These are phyloP conservation scores for Cajanus cajan DNA, from an alignment of 306 rosid genomes.

Conservation along the genomic window DNA sequence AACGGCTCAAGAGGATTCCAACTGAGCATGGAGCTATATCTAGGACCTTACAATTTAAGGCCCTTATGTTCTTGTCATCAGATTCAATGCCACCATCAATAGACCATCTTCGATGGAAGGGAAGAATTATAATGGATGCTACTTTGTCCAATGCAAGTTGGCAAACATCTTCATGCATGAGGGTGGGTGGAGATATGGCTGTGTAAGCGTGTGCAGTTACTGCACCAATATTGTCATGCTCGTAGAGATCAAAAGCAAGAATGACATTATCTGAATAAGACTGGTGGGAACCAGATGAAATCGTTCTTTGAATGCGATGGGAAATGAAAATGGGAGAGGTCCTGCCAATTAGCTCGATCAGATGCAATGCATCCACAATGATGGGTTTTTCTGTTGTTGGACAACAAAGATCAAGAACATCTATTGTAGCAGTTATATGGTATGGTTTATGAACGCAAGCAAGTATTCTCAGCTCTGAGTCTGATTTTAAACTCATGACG, in stretches of 20 bases:
- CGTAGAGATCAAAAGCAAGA: slow-evolving; percentile 37
- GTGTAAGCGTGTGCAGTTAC: slow-evolving; percentile 38
- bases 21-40: slow-evolving; percentile 56
- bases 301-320: slow-evolving; percentile 37
- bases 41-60: slow-evolving; percentile 38
- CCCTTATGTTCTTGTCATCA: slow-evolving; percentile 44
- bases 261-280: slow-evolving; percentile 47
- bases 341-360: slow-evolving; percentile 48
- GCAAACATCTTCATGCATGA: slow-evolving; percentile 62
- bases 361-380: slow-evolving; percentile 42
- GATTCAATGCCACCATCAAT: slow-evolving; percentile 41
- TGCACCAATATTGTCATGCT: slow-evolving; percentile 29
- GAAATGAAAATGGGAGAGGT: slow-evolving; percentile 42
- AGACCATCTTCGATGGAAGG: slow-evolving; percentile 56
- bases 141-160: slow-evolving; percentile 50
- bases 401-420: slow-evolving; percentile 33
- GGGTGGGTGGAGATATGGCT: slow-evolving; percentile 39
- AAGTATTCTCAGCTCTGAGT: slow-evolving; percentile 35
- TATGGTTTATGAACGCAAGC: slow-evolving; percentile 41
- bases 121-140: slow-evolving; percentile 47
- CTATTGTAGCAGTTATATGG: slow-evolving; percentile 32
- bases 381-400: slow-evolving; percentile 41
- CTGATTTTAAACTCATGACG: slow-evolving; percentile 27
- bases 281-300: neutral
- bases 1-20: slow-evolving; percentile 48